Percentiles rank a stretch among this genome's conserved stretches.
phyloP scores from a whole-genome alignment of 768 basidiomycete genomes.

The Lentinula edodes region DNA sequence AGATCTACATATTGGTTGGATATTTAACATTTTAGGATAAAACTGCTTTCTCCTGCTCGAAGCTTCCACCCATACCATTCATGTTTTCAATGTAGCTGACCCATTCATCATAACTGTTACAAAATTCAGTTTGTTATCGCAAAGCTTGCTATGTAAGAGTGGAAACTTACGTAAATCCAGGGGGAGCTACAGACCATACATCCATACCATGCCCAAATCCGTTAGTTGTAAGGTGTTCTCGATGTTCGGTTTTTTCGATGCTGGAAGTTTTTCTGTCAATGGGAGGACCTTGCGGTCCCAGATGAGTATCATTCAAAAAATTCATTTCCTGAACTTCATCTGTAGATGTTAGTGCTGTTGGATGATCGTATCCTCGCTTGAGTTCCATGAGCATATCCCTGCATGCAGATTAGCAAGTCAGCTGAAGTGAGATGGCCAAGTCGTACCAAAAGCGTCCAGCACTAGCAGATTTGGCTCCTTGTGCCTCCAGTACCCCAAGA shows the following conservation, averaged over 20 bases:
- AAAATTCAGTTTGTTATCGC: neutral
- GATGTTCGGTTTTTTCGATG: neutral
- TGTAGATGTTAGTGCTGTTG: neutral
- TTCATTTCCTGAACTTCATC: no score
- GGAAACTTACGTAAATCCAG: neutral
- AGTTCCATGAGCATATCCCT: slow-evolving; percentile 5
- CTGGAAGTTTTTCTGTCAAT: neutral
- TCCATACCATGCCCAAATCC: neutral
- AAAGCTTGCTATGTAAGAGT: neutral
- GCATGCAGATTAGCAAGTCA: neutral
- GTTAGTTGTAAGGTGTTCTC: neutral
- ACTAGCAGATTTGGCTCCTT: neutral
- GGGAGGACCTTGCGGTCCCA: neutral
- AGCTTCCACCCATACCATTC: neutral
- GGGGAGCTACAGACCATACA: neutral
- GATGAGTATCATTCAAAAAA: neutral
- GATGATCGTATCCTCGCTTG: neutral
- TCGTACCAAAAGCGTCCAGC: slow-evolving; percentile 3
- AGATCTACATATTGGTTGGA: neutral
- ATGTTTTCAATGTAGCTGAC: neutral
- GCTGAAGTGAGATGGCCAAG: no score
- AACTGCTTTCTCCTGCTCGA: neutral
- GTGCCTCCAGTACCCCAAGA: slow-evolving; percentile 18
- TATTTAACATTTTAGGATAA: neutral
- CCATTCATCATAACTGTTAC: neutral